Conservation (phyloP, 805 yeast genomes). For the Nakazawaea wickerhamii region DNA sequence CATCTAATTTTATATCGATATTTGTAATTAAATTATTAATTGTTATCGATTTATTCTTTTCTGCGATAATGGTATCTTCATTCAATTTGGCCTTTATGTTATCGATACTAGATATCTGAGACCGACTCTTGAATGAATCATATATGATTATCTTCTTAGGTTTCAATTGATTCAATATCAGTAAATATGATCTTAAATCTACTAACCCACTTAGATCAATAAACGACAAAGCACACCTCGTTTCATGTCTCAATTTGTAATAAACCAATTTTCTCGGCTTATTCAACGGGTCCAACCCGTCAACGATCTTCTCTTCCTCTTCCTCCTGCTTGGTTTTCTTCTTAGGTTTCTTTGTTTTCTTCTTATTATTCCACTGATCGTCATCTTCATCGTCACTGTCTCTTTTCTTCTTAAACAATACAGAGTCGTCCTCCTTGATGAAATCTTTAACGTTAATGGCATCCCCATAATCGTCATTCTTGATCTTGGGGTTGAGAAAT, state of each 20-base stretch:
- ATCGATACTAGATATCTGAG: constrained; percentile 1
- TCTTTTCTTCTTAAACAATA: constrained; percentile 23
- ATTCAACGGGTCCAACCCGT: constrained; percentile 42
- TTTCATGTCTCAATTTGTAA: constrained; percentile 30
- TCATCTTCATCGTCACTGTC: constrained; percentile 25
- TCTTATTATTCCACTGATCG: constrained; percentile 29
- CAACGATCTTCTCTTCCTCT: constrained; percentile 18
- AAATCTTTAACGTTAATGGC: constrained; percentile 63
- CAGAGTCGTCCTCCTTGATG: constrained; percentile 44
- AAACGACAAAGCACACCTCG: constrained; percentile 68
- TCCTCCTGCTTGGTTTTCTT: constrained; percentile 18
- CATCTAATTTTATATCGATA: constrained; percentile 65
- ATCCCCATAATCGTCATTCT: constrained; percentile 86
- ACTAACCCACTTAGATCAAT: constrained; percentile 82
- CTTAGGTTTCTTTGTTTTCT: constrained; percentile 21
- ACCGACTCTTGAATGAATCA: constrained; percentile 27
- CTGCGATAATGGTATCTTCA: constrained; percentile 21
- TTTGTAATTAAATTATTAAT: constrained; percentile 49
- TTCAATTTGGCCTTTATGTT: background rate
- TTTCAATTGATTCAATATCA: constrained; percentile 72
- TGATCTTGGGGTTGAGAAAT: constrained; percentile 40
- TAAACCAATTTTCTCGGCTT: constrained; percentile 42
- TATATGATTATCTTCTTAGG: constrained; percentile 67
- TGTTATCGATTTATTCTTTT: constrained; percentile 35
- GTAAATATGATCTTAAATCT: constrained; percentile 73